Base-by-base conservation (phyloP, 2,329 filamentous ascomycete species). In the Aspergillus japonicus region DNA sequence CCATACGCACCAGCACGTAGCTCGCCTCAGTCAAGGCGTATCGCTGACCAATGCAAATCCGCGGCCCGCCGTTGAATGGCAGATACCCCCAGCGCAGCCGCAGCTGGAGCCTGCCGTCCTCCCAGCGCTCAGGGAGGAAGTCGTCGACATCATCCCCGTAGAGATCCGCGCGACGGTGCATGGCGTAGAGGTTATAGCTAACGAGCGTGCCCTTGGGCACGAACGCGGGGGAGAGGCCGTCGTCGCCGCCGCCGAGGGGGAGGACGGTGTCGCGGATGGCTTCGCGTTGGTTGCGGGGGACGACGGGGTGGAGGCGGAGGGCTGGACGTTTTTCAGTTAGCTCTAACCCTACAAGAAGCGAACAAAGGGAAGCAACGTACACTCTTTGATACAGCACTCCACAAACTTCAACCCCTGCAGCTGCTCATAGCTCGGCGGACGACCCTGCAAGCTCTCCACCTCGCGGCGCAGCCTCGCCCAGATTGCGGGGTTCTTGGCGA, bases 211-310 rank as follows among this genome's bases (percentile, higher is more conserved):
- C 76, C 59, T 76, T 73, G n/a, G 76, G 72, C n/a, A 82, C 72
- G 19, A 75, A 75, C 33, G 82, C 69, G 2, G 74, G 72, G 10
- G 66, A 62, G 19, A 50, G 62, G 5, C 75, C 79, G 59, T 82
- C 76, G 8, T 72, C 68, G 0, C 80, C 81, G 12, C 80, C 81
- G 23, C 81, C 90, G n/a, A 79, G 77, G 0, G 90, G 90, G 2
- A 94, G 83, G 0, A 85, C 89, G 3, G 90, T 92, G 77, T 92
- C 88, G 26, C 39, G 3, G 14, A 90, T 80, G 14, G 89, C 84
- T 23, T 87, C 76, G 60, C 90, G 87, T 53, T 90, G 82, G 75
- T 92, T 93, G 79, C 88, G 88, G 1, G 90, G 89, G 2, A 93
- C 87, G n/a, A 84, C 81, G 0, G 90, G 90, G 73, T 92, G 91